These are phyloP conservation scores for Cornus controversa DNA, from an alignment of 148 eudicot genomes.

Conservation along the genomic window DNA sequence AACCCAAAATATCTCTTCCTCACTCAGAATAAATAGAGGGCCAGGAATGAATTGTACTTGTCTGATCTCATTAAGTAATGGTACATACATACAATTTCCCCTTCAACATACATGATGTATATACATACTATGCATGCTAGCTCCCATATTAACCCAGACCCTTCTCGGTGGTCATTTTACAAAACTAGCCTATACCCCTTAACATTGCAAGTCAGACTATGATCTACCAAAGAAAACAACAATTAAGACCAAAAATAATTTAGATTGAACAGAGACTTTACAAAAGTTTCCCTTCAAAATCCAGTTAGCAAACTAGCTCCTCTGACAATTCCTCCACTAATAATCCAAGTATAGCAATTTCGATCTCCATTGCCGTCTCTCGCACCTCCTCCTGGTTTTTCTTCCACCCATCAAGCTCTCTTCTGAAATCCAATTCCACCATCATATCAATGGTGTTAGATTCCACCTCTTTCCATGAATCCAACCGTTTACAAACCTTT, in stretches of 20 bases:
- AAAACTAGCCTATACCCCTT: not conserved
- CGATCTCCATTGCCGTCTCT: constrained; percentile 52
- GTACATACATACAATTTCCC: constrained; percentile 5
- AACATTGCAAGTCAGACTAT: constrained; percentile 14
- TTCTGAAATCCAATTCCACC: constrained; percentile 63
- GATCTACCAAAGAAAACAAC: not conserved
- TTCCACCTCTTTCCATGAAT: constrained; percentile 69
- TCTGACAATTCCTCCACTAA: constrained; percentile 59
- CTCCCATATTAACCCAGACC: not conserved
- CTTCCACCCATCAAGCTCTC: constrained; percentile 51
- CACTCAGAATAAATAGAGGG: not conserved
- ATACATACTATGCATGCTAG: not conserved
- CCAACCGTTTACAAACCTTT: constrained; percentile 53
- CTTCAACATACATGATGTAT: constrained; percentile 21
- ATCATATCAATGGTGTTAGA: constrained; percentile 81
- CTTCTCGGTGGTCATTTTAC: too few relatives aligned
- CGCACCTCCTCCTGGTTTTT: constrained; percentile 31
- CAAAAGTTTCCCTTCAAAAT: constrained; percentile 1
- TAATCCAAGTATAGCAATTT: constrained; percentile 43
- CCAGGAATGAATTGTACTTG: constrained; percentile 3
- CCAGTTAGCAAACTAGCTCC: constrained; percentile 34
- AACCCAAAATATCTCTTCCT: too few relatives aligned
- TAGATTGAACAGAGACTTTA: constrained; percentile 10
- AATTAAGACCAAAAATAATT: constrained; percentile 6
- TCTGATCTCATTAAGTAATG: constrained; percentile 7